Evolutionary conservation across 306 rosid genomes (phyloP), one percentile per base, ranked within the genome.

Genomic region (Carpinus viminea): DNA sequence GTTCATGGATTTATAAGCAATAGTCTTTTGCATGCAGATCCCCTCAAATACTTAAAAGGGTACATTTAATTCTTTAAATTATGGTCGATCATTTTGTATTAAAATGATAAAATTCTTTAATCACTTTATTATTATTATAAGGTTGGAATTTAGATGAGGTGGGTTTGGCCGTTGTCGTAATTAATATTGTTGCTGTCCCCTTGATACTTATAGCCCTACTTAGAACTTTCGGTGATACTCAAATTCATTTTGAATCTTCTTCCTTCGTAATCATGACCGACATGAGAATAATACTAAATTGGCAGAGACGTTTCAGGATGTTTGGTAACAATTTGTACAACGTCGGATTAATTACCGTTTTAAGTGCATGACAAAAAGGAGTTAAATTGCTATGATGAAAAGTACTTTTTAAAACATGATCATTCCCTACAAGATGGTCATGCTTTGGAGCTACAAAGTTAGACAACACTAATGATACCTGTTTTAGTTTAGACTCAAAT

Each of bases 181-280:
- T 24, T 31, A 31, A 24, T 24, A 24, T 24, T 24, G 24, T 57
- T 57, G 65, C 65, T 20, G 36, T 6, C 65, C 12, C 65, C 34
- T 47, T 43, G 45, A 41, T 5, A 41, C 2, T 2, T 15, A 31
- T 11, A 15, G 3, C 46, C 12, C 68, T 68, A 50, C 73, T 71
- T 66, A 51, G 83, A 68, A 64, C 92, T 86, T 88, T 90, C 94
- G 92, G 89, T 86, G 89, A 83, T 66, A 85, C 87, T 88, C 88
- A 70, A 88, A 74, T 86, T 66, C 74, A 70, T 12, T 72, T 87
- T 83, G 86, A 87, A 84, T 76, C 18, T 56, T 16, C 46, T 76
- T 46, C 53, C 10, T 28, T 52, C 56, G 82, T 75, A 77, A 90
- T 83, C 78, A 88, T 87, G 81, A 45, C 48, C 24, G 74, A 45